These are phyloP conservation scores for Niebla homalea DNA, from an alignment of 495 filamentous ascomycete species.

Conservation along the genomic window DNA sequence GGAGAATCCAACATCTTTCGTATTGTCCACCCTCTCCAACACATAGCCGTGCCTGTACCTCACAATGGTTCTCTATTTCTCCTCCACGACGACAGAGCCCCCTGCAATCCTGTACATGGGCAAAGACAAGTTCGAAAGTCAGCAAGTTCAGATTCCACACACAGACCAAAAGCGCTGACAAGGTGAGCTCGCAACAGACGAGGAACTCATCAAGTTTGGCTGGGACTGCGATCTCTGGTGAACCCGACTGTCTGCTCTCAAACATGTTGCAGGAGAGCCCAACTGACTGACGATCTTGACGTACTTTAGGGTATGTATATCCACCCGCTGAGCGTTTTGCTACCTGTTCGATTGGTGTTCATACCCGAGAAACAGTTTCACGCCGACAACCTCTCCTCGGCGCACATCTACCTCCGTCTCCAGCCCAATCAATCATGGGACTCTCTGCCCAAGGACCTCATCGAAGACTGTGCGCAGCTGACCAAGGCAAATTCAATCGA, in stretches of 20 bases:
- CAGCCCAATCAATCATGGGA: conserved; percentile 78
- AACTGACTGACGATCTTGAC: neutral
- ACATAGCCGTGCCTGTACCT: neutral
- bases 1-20: neutral
- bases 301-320: conserved; percentile 11
- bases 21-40: neutral
- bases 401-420: conserved; percentile 87
- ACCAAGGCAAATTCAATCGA: conserved; percentile 99
- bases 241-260: conserved; percentile 8
- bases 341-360: neutral
- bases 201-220: conserved; percentile 86
- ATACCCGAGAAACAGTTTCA: conserved; percentile 48
- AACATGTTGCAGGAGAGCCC: neutral
- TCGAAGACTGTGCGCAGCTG: conserved; percentile 82
- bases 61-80: conserved; percentile 92
- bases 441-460: conserved; percentile 54
- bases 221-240: conserved; percentile 95
- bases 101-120: conserved; percentile 84
- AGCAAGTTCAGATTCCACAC: conserved; percentile 18
- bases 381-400: conserved; percentile 91
- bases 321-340: neutral
- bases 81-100: conserved; percentile 63
- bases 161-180: conserved; percentile 14
- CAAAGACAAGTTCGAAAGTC: conserved; percentile 99
- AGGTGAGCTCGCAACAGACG: conserved; percentile 45